Conservation (phyloP, 2,329 filamentous ascomycete genomes). For the Aspergillus transmontanensis region DNA sequence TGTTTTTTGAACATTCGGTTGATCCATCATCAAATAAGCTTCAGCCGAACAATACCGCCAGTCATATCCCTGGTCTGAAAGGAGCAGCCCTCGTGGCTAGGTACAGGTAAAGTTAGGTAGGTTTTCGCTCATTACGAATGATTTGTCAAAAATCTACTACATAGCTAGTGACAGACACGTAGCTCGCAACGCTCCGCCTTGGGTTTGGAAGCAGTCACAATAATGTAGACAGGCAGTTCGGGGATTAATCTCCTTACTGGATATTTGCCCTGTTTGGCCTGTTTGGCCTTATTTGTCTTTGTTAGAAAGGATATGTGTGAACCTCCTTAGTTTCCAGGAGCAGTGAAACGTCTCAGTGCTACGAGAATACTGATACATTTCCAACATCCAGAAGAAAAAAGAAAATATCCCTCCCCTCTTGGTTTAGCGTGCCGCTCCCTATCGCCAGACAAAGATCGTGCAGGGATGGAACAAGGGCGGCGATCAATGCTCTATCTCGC, state of each 20-base stretch:
- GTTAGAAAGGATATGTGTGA: neutral
- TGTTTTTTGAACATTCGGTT: neutral
- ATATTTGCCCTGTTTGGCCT: neutral
- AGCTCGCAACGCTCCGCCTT: neutral
- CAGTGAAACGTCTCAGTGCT: neutral
- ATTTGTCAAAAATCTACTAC: conserved; percentile 15
- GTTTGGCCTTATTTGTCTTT: neutral
- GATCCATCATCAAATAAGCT: conserved; percentile 7
- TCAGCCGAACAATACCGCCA: conserved; percentile 14
- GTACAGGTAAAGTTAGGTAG: conserved; percentile 5
- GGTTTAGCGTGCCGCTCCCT: neutral
- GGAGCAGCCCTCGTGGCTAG: conserved; percentile 17
- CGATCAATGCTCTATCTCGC: conserved; percentile 15
- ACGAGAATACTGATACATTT: neutral
- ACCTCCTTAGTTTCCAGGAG: neutral
- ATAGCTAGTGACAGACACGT: neutral
- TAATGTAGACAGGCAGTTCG: neutral
- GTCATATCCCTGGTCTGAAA: conserved; percentile 3
- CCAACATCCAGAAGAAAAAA: neutral
- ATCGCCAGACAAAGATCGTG: conserved; percentile 14
- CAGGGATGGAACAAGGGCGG: conserved; percentile 12
- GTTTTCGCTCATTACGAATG: conserved; percentile 6
- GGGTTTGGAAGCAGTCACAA: neutral
- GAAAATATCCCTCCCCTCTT: neutral
- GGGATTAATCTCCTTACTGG: neutral